These are phyloP conservation scores for Blepharisma undulans DNA, from an alignment of 169 alveolate species.

Conservation along the genomic window DNA sequence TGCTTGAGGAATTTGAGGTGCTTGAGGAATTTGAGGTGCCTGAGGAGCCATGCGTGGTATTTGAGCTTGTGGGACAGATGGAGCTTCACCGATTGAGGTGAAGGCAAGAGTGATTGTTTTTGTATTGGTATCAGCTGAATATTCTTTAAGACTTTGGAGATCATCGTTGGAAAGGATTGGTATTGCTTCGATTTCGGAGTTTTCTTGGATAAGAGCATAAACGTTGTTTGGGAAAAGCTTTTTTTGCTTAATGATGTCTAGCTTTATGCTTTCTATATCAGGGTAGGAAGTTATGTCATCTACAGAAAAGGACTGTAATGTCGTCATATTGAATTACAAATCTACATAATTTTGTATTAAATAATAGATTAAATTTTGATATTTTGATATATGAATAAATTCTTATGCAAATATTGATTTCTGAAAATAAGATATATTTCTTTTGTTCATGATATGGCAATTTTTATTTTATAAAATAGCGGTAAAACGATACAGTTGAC, in stretches of 20 bases:
- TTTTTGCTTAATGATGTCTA: not conserved
- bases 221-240: not conserved
- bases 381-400: too few relatives aligned
- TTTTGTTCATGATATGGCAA: too few relatives aligned
- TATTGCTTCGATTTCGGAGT: not conserved
- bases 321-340: not conserved
- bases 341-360: not conserved
- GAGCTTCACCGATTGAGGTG: not conserved
- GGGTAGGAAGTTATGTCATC: not conserved
- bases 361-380: too few relatives aligned
- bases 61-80: not conserved
- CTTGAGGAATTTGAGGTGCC: not conserved
- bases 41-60: not conserved
- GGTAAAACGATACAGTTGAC: too few relatives aligned
- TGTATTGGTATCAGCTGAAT: not conserved
- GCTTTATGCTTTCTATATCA: not conserved
- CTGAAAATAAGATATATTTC: too few relatives aligned
- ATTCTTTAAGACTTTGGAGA: not conserved
- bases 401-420: too few relatives aligned
- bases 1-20: not conserved
- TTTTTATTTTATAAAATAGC: too few relatives aligned
- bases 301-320: not conserved
- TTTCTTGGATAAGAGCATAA: not conserved
- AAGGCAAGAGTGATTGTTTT: not conserved
- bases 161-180: not conserved